These are phyloP conservation scores for Erythrobasidium yunnanense DNA, from an alignment of 768 basidiomycete species.

Conservation along the genomic window DNA sequence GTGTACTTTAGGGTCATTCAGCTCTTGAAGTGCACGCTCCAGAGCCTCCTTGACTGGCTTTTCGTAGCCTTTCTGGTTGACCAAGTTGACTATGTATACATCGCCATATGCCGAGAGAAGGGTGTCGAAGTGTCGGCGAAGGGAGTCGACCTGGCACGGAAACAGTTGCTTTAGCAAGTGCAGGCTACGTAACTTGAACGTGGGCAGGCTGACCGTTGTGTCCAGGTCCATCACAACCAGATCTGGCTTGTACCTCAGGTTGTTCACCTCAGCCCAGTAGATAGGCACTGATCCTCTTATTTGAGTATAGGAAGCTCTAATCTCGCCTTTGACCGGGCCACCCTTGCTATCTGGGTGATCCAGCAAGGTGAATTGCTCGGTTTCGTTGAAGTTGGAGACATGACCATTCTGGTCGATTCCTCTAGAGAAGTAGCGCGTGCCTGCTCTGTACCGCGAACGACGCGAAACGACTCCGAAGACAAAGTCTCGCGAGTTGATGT, in stretches of 20 bases:
- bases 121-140: conserved; percentile 62
- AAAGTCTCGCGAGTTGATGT: conserved; percentile 66
- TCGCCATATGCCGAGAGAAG: conserved; percentile 65
- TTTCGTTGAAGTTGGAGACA: conserved; percentile 95
- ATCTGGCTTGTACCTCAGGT: conserved; percentile 88
- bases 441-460: conserved; percentile 84
- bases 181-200: neutral
- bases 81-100: conserved; percentile 72
- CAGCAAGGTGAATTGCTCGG: conserved; percentile 80
- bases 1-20: conserved; percentile 55
- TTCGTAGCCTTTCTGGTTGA: conserved; percentile 88
- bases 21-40: conserved; percentile 62
- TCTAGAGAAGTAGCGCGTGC: conserved; percentile 91
- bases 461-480: conserved; percentile 82
- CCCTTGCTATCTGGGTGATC: conserved; percentile 43
- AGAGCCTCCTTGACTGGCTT: conserved; percentile 90
- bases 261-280: conserved; percentile 95
- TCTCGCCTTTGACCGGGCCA: conserved; percentile 40
- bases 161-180: neutral
- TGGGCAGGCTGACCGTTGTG: conserved; percentile 55
- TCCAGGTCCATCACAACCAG: conserved; percentile 87
- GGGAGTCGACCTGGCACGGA: conserved; percentile 53
- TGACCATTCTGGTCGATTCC: conserved; percentile 81
- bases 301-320: conserved; percentile 71
- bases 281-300: conserved; percentile 85